Evolutionary conservation across 805 yeast species (phyloP).

Genomic region (Candida ovalis): DNA sequence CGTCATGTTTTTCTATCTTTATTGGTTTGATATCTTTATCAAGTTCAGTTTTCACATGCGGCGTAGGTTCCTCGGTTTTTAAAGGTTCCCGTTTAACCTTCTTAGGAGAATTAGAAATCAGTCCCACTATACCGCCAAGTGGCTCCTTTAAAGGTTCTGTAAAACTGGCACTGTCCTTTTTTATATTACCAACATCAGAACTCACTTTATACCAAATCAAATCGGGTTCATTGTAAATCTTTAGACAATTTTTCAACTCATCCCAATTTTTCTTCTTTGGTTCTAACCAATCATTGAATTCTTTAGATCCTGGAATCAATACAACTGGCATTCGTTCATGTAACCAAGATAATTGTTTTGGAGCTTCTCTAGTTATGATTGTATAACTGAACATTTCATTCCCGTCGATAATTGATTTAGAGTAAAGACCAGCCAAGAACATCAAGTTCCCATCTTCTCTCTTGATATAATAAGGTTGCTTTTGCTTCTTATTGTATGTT

Average conservation of each 20-base stretch:
- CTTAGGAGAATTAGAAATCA: background rate
- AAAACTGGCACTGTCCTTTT: slow-evolving; percentile 42
- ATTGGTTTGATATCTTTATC: too few relatives aligned
- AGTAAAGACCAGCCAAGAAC: slow-evolving; percentile 61
- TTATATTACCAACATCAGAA: slow-evolving; percentile 59
- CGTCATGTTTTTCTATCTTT: too few relatives aligned
- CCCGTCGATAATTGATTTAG: slow-evolving; percentile 23
- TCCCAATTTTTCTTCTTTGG: slow-evolving; percentile 36
- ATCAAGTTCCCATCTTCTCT: slow-evolving; percentile 49
- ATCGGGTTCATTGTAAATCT: slow-evolving; percentile 32
- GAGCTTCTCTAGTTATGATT: slow-evolving; percentile 71
- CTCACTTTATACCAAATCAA: slow-evolving; percentile 55
- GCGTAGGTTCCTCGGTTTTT: background rate
- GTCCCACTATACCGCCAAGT: background rate
- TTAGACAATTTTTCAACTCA: slow-evolving; percentile 38
- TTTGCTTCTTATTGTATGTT: slow-evolving; percentile 32
- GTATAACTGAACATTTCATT: slow-evolving; percentile 49
- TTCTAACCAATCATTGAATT: slow-evolving; percentile 64
- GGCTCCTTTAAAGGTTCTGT: slow-evolving; percentile 20
- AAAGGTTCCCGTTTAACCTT: background rate
- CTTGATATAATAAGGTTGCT: slow-evolving; percentile 63
- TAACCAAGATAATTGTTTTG: slow-evolving; percentile 57
- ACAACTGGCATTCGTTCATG: slow-evolving; percentile 80
- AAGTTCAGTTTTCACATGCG: background rate
- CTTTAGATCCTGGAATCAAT: slow-evolving; percentile 51